phyloP scores from a whole-genome alignment of 2,329 filamentous ascomycete genomes.

The Sporothrix sp. region DNA sequence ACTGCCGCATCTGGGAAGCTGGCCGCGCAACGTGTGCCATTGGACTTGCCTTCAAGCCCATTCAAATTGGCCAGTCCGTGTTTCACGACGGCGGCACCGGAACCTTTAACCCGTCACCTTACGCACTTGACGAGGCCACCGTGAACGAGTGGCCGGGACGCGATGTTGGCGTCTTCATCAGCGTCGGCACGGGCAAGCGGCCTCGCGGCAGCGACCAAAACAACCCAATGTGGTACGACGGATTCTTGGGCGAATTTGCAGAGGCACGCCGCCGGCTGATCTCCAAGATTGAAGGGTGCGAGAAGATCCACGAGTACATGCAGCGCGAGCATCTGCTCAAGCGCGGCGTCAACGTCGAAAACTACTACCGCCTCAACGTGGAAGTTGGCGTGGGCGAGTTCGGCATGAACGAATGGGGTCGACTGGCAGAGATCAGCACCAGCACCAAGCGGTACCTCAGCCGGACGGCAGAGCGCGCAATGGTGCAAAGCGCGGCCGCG shows the following conservation, averaged over 20 bases:
- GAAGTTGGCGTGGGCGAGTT: conserved; percentile 95
- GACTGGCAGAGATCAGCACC: conserved; percentile 89
- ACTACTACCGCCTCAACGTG: conserved; percentile 95
- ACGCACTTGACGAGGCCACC: conserved; percentile 79
- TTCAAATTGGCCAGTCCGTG: conserved; percentile 82
- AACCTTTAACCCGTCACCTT: conserved; percentile 82
- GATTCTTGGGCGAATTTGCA: conserved; percentile 83
- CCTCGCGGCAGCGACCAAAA: conserved; percentile 56
- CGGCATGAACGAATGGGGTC: conserved; percentile 96
- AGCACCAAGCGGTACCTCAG: conserved; percentile 76
- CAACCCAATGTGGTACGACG: conserved; percentile 82
- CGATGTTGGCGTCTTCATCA: conserved; percentile 85
- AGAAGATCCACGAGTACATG: conserved; percentile 83
- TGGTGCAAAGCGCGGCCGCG: conserved; percentile 64
- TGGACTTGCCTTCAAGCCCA: conserved; percentile 88
- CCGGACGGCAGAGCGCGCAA: conserved; percentile 62
- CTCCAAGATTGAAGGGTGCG: conserved; percentile 88
- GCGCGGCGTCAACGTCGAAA: conserved; percentile 72
- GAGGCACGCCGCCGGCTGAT: conserved; percentile 80
- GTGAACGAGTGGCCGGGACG: conserved; percentile 92
- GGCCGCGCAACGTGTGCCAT: conserved; percentile 90
- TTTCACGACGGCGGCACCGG: conserved; percentile 91
- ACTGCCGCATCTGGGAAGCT: conserved; percentile 95
- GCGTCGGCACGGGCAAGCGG: conserved; percentile 86
- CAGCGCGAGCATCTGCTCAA: conserved; percentile 64